Evolutionary conservation across 2,329 filamentous ascomycete genomes (phyloP).

Genomic region (Aspergillus carbonarius): DNA sequence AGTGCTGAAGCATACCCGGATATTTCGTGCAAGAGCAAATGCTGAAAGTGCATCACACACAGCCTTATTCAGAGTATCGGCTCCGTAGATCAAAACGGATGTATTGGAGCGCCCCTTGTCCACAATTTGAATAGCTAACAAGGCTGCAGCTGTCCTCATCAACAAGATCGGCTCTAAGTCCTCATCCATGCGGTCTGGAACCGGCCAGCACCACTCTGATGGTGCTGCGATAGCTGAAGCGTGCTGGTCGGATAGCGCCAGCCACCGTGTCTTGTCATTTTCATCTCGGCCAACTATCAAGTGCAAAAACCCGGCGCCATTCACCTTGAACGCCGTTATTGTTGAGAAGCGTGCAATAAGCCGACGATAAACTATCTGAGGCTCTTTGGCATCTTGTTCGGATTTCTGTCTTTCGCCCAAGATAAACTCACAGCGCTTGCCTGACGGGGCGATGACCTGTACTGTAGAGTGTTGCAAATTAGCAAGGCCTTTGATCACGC

Average conservation of each 20-base stretch:
- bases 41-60: neutral
- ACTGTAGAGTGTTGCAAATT: neutral
- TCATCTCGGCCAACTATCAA: neutral
- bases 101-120: neutral
- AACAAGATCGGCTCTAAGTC: neutral
- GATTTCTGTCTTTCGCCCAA: neutral
- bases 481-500: neutral
- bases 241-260: neutral
- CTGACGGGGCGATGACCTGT: neutral
- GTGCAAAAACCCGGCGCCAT: neutral
- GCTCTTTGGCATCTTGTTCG: too few relatives aligned
- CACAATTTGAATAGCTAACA: neutral
- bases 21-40: neutral
- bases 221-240: neutral
- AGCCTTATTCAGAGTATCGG: neutral
- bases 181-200: neutral
- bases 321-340: neutral
- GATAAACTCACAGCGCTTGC: neutral
- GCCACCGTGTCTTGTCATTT: neutral
- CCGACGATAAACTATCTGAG: neutral
- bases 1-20: neutral
- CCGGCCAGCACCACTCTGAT: neutral
- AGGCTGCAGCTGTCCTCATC: neutral
- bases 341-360: neutral
- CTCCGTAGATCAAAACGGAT: neutral